These are phyloP conservation scores for Pleurotus djamor DNA, from an alignment of 768 basidiomycete genomes.

Conservation along the genomic window DNA sequence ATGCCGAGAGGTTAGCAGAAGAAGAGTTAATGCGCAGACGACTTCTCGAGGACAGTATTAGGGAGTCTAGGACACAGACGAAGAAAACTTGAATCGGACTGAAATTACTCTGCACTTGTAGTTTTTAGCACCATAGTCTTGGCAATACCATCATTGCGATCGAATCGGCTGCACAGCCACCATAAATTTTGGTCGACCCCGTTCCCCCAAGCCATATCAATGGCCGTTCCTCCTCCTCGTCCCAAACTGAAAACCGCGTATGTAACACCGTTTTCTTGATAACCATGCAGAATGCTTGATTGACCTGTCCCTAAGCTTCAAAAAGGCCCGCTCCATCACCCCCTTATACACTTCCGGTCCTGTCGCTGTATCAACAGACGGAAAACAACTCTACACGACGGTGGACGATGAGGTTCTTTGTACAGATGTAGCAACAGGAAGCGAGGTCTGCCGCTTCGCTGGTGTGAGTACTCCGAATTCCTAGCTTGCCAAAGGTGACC, in stretches of 20 bases:
- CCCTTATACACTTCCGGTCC: conserved; percentile 91
- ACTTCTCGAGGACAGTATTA: conserved; percentile 49
- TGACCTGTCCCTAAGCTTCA: conserved; percentile 54
- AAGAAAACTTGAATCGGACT: not conserved
- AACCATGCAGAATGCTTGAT: not conserved
- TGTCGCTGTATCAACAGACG: conserved; percentile 77
- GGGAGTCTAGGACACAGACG: conserved; percentile 11
- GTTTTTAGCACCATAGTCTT: not conserved
- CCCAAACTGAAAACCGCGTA: conserved; percentile 65
- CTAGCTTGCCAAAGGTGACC: not conserved
- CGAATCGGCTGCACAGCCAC: not conserved
- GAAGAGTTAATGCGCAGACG: conserved; percentile 46
- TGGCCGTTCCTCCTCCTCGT: conserved; percentile 31
- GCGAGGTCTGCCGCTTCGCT: conserved; percentile 75
- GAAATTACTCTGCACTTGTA: not conserved
- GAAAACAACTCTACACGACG: conserved; percentile 78
- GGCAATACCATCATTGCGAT: not conserved
- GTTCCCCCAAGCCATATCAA: conserved; percentile 7
- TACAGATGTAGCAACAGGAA: conserved; percentile 75
- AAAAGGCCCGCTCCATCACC: conserved; percentile 66
- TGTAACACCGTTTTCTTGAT: conserved; percentile 16
- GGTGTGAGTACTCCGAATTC: conserved; percentile 57
- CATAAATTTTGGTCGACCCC: not conserved
- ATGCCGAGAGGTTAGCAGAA: conserved; percentile 51
- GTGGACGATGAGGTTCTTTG: conserved; percentile 83